These are phyloP conservation scores for Crepidotus variabilis DNA, from an alignment of 768 basidiomycete species.

Conservation along the genomic window DNA sequence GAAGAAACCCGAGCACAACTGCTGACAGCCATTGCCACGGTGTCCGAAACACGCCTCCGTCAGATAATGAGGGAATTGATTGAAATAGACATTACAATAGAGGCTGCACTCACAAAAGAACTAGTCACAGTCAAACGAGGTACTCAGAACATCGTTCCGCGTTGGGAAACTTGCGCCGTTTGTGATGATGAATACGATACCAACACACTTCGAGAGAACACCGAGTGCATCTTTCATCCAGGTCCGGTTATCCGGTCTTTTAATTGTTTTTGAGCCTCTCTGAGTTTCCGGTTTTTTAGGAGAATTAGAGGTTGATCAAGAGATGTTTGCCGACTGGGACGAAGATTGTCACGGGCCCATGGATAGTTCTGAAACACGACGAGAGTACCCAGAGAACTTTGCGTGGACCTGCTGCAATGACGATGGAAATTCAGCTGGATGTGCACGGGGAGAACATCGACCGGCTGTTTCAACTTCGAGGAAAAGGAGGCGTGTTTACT, in stretches of 20 bases:
- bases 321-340: slow-evolving; percentile 43
- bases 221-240: slow-evolving; percentile 48
- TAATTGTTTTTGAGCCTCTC: not conserved
- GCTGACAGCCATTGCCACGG: slow-evolving; percentile 35
- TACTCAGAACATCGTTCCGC: slow-evolving; percentile 31
- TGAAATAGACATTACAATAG: slow-evolving; percentile 35
- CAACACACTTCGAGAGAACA: slow-evolving; percentile 28
- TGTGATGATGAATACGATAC: slow-evolving; percentile 47
- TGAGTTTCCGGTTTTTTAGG: slow-evolving; percentile 25
- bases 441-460: slow-evolving; percentile 34
- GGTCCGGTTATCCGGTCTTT: slow-evolving; percentile 27
- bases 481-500: slow-evolving; percentile 29
- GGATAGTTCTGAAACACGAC: slow-evolving; percentile 36
- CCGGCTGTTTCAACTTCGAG: slow-evolving; percentile 17
- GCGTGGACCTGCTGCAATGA: slow-evolving; percentile 49
- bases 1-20: slow-evolving; percentile 38
- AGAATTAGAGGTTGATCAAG: slow-evolving; percentile 36
- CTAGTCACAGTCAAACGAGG: slow-evolving; percentile 36
- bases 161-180: slow-evolving; percentile 44
- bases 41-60: slow-evolving; percentile 42
- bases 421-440: slow-evolving; percentile 33
- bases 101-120: slow-evolving; percentile 38
- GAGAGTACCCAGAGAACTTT: slow-evolving; percentile 43
- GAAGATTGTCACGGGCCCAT: slow-evolving; percentile 43
- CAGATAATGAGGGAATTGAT: slow-evolving; percentile 34